These are phyloP conservation scores for Aphanomyces astaci DNA, from an alignment of 352 stramenopile genomes.

Conservation along the genomic window DNA sequence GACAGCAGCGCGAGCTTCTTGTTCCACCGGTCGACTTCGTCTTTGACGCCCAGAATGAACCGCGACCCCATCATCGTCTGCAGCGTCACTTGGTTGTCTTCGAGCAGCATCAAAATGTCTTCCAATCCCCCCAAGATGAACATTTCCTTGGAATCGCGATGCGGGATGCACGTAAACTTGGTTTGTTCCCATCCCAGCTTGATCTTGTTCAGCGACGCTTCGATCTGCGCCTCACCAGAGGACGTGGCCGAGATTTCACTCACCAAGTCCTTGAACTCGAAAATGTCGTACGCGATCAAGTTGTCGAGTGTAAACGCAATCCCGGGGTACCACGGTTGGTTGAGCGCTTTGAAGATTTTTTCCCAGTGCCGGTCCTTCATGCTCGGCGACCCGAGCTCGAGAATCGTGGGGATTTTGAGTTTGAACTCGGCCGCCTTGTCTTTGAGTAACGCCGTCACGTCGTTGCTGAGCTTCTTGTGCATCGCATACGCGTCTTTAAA, in stretches of 20 bases:
- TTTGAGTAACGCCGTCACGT: constrained; percentile 82
- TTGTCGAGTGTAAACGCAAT: constrained; percentile 86
- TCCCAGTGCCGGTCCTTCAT: constrained; percentile 95
- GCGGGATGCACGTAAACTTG: constrained; percentile 72
- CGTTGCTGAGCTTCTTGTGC: constrained; percentile 89
- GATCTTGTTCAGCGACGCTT: constrained; percentile 84
- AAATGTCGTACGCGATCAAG: constrained; percentile 76
- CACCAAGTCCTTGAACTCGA: constrained; percentile 85
- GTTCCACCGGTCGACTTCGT: constrained; percentile 86
- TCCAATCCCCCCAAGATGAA: constrained; percentile 88
- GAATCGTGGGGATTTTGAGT: constrained; percentile 83
- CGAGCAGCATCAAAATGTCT: constrained; percentile 82
- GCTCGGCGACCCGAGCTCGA: constrained; percentile 85
- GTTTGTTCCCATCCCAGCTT: constrained; percentile 84
- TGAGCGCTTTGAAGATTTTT: constrained; percentile 87
- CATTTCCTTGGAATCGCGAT: constrained; percentile 79
- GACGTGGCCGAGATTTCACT: constrained; percentile 76
- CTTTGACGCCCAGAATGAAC: constrained; percentile 87
- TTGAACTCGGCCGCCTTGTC: constrained; percentile 86
- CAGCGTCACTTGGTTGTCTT: constrained; percentile 88
- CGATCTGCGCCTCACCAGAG: constrained; percentile 85
- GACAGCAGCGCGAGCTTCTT: constrained; percentile 80
- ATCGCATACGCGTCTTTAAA: constrained; percentile 86
- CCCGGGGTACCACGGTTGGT: constrained; percentile 82
- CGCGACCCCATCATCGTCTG: constrained; percentile 91